Percentiles rank a stretch among this genome's conserved stretches.
Evolutionary conservation across 1,284 basidiomycete genomes (phyloP).

Genomic region (Irpex sp.): DNA sequence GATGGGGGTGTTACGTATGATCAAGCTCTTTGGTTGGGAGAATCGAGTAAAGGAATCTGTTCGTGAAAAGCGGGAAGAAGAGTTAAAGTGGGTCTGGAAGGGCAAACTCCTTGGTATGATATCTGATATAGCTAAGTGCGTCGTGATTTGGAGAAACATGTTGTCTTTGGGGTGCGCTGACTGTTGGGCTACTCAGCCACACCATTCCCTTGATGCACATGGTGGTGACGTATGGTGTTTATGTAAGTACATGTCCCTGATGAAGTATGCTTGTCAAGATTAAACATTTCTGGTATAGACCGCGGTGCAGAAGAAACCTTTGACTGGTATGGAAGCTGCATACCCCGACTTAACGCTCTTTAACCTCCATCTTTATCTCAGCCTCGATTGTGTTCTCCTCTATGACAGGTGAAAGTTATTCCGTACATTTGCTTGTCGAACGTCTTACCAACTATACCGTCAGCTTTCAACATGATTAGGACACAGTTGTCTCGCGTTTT

Average conservation of each 20-base stretch:
- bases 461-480: conserved; percentile 30
- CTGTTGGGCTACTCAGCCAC: conserved; percentile 30
- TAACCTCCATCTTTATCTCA: conserved; percentile 8
- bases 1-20: conserved; percentile 40
- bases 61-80: conserved; percentile 42
- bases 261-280: background rate
- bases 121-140: conserved; percentile 33
- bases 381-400: conserved; percentile 38
- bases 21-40: conserved; percentile 64
- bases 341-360: background rate
- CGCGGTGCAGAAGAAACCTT: conserved; percentile 26
- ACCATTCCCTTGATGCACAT: conserved; percentile 62
- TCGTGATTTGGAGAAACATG: no score
- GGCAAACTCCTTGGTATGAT: conserved; percentile 32
- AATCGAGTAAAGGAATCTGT: conserved; percentile 37
- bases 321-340: conserved; percentile 20
- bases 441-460: background rate
- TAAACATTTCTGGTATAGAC: conserved; percentile 23
- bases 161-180: background rate
- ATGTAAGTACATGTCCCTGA: conserved; percentile 24
- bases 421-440: background rate
- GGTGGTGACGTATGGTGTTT: conserved; percentile 61
- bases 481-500: conserved; percentile 28
- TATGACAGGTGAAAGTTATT: conserved; percentile 27
- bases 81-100: conserved; percentile 42